Evolutionary conservation across 306 rosid species (phyloP), one percentile per base, ranked within the genome.

Genomic region (Quercus berberidifolia): DNA sequence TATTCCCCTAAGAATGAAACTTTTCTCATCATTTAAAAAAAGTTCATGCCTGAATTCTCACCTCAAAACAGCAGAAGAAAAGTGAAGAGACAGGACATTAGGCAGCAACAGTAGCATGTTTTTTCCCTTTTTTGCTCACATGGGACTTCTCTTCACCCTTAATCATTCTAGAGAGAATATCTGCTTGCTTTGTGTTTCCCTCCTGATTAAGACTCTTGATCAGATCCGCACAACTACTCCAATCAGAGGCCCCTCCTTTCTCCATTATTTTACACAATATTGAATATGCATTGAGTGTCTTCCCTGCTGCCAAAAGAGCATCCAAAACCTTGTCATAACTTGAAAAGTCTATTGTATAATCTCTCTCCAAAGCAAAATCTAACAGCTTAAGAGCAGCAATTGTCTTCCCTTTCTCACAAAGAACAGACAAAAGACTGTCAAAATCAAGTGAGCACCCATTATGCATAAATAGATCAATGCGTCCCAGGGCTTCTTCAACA

Each of bases 181-280:
- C 99, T 4, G 97, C 97, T 88, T 92, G 99, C 86, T 92, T 94
- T 74, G 99, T 91, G 90, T 94, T 91, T 58, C 99, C 99, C 76
- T 92, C 97, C 79, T 80, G 77, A 77, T 88, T 92, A 59, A 95
- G 97, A 87, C 90, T 89, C 79, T 70, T 89, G 75, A 95, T 90
- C 78, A 92, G 87, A 83, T 90, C 91, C 28, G 82, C 88, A 62
- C 80, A 78, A 86, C 94, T 86, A 69, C 88, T 84, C 97, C 97
- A 95, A 72, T 89, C 90, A 0, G 86, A 76, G 46, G 74, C 83
- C 70, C 89, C 91, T 84, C 99, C 89, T 86, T 91, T 95, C 82
- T 84, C 97, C 88, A 90, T 73, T 75, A 95, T 85, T 86, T 92
- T 95, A 79, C 95, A 91, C 74, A 95, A 82, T 35, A 95, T 87